These are phyloP conservation scores for Berkeleyomyces rouxiae DNA, from an alignment of 2,329 filamentous ascomycete species.

Conservation along the genomic window DNA sequence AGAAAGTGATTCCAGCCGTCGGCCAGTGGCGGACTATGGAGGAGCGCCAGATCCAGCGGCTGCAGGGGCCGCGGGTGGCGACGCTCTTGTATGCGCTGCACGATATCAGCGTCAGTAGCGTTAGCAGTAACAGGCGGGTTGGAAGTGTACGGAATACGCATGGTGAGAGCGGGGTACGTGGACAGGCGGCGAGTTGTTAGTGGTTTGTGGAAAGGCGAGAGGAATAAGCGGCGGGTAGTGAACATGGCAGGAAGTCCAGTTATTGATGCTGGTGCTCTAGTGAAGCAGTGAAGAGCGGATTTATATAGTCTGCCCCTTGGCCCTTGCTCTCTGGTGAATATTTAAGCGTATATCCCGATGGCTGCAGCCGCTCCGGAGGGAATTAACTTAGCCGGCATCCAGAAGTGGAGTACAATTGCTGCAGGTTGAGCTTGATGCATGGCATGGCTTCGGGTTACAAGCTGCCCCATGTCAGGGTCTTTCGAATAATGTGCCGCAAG, in stretches of 20 bases:
- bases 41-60: slow-evolving; percentile 55
- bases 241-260: not conserved
- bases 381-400: not conserved
- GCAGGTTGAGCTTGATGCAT: not conserved
- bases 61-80: slow-evolving; percentile 54
- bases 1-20: slow-evolving; percentile 61
- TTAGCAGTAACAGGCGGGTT: slow-evolving; percentile 31
- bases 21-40: slow-evolving; percentile 58
- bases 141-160: slow-evolving; percentile 52
- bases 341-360: not conserved
- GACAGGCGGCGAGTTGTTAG: not conserved
- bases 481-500: too few species aligned
- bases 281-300: too few species aligned
- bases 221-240: not conserved
- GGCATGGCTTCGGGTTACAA: not conserved
- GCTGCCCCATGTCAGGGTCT: too few species aligned
- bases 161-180: slow-evolving; percentile 19
- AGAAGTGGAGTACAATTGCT: not conserved
- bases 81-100: slow-evolving; percentile 46
- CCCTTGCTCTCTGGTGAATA: not conserved
- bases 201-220: not conserved
- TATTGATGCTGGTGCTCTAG: too few species aligned
- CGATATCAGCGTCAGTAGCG: slow-evolving; percentile 37
- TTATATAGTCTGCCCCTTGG: too few species aligned
- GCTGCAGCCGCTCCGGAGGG: not conserved